Evolutionary conservation across 129 eudicot genomes (phyloP), one percentile per base, ranked within the genome.

Genomic region (Lactuca sativa): DNA sequence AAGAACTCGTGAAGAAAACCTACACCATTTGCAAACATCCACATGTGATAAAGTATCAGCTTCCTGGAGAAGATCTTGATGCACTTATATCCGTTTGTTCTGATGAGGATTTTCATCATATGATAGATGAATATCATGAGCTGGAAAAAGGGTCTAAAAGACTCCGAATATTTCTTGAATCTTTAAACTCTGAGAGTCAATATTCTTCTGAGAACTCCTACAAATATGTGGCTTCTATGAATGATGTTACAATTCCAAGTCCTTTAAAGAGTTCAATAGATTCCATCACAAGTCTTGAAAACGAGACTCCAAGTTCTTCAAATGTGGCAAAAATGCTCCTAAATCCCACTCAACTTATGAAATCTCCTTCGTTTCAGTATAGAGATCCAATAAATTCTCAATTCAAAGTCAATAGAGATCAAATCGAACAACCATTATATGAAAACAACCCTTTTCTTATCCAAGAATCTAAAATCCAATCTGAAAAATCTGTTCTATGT

Each of bases 61-160:
- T 90, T 44, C 97, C 97, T 4, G 91, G 89, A 33, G 78, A 74
- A 40, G 78, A 74, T 75, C 85, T 91, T 64, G 97, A 91, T 80
- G 95, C 95, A 33, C 92, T 88, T 62, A 83, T 91, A 71, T 87
- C 97, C 2, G 97, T 91, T 33, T 81, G 83, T 60, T 87, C 90
- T 8, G 95, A 88, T 59, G 95, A 87, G 69, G 97, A 91, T 78
- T 81, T 91, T 73, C 90, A 79, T 21, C 82, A 80, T 47, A 83
- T 91, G 95, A 71, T 88, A 30, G 97, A 91, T 74, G 95, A 91
- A 64, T 91, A 81, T 76, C 82, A 88, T 49, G 92, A 76, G 32
- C 73, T 85, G 5, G 92, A 82, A 74, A 85, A 72, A 75, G 78
- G 73, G 15, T 85, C 83, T 33, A 82, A 81, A 47, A 80, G 92